A percentile compares a stretch with the other conserved stretches of the same genome.
These are phyloP conservation scores for Globisporangium cylindrosporum DNA, from an alignment of 352 stramenopile species.

Conservation along the genomic window DNA sequence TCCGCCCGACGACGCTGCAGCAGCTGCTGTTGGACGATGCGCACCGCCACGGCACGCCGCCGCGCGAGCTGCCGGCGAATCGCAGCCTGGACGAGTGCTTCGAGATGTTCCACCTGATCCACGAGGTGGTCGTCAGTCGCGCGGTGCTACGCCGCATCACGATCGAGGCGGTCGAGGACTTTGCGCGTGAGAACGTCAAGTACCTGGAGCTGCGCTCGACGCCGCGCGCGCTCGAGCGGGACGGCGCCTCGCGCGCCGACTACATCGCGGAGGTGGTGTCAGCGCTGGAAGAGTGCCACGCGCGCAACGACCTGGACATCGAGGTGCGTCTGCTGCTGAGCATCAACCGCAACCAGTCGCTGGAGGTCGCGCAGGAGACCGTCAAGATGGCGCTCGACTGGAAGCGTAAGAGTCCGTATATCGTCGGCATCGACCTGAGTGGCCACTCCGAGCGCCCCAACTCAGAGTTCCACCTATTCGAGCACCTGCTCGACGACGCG, in stretches of 20 bases:
- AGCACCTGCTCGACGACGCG: slow-evolving; percentile 67
- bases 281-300: slow-evolving; percentile 61
- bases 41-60: slow-evolving; percentile 18
- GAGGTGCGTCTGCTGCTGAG: slow-evolving; percentile 75
- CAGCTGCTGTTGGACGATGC: slow-evolving; percentile 61
- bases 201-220: slow-evolving; percentile 87
- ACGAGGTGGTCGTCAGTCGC: slow-evolving; percentile 77
- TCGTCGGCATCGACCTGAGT: slow-evolving; percentile 86
- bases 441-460: slow-evolving; percentile 76
- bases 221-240: slow-evolving; percentile 50
- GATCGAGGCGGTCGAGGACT: slow-evolving; percentile 82
- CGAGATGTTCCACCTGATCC: slow-evolving; percentile 85
- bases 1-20: slow-evolving; percentile 63
- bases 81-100: slow-evolving; percentile 85
- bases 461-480: slow-evolving; percentile 85
- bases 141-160: slow-evolving; percentile 60
- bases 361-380: slow-evolving; percentile 64
- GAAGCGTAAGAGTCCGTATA: slow-evolving; percentile 43
- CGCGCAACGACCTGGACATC: slow-evolving; percentile 58
- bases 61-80: slow-evolving; percentile 35
- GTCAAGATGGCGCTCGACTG: slow-evolving; percentile 56
- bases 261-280: slow-evolving; percentile 73
- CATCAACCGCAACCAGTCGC: slow-evolving; percentile 74
- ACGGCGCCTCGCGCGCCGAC: slow-evolving; percentile 52
- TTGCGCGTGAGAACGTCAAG: slow-evolving; percentile 70